phyloP scores from a whole-genome alignment of 2,329 filamentous ascomycete species.

The Talaromyces pinophilus region DNA sequence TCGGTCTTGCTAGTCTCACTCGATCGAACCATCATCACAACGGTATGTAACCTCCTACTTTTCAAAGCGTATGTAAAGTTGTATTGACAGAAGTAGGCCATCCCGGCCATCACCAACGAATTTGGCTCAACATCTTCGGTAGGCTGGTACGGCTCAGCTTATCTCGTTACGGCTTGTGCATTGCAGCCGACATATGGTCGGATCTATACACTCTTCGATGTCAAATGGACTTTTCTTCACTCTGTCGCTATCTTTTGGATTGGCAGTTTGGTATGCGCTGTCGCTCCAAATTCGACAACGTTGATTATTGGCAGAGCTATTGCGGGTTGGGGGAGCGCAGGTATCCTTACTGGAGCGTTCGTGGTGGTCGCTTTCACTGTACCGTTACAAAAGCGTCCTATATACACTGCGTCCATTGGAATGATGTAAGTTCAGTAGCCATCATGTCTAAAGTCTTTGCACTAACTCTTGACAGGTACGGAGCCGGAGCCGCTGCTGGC shows the following conservation, averaged over 20 bases:
- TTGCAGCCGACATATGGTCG: constrained; percentile 52
- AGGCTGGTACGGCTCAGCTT: constrained; percentile 31
- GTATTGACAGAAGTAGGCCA: constrained; percentile 33
- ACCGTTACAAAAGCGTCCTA: constrained; percentile 37
- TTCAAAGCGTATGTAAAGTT: neutral
- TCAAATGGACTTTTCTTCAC: constrained; percentile 32
- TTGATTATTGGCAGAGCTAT: constrained; percentile 40
- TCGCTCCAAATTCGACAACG: constrained; percentile 31
- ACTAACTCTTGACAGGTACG: constrained; percentile 25
- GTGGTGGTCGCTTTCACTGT: constrained; percentile 39
- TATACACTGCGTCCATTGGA: constrained; percentile 36
- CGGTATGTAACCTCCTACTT: constrained; percentile 18
- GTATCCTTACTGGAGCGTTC: constrained; percentile 45
- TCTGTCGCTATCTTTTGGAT: constrained; percentile 37
- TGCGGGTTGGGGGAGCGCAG: constrained; percentile 36
- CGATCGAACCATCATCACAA: constrained; percentile 31
- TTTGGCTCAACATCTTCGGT: constrained; percentile 31
- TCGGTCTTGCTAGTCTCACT: constrained; percentile 34
- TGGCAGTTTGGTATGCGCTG: constrained; percentile 34
- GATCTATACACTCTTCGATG: constrained; percentile 48
- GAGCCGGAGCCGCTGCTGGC: constrained; percentile 34
- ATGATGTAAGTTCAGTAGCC: constrained; percentile 21
- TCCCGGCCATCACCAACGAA: constrained; percentile 51
- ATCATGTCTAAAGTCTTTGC: neutral
- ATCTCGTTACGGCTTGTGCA: constrained; percentile 27